Evolutionary conservation across 495 filamentous ascomycete genomes (phyloP).

Genomic region (Aspergillus carlsbadensis): DNA sequence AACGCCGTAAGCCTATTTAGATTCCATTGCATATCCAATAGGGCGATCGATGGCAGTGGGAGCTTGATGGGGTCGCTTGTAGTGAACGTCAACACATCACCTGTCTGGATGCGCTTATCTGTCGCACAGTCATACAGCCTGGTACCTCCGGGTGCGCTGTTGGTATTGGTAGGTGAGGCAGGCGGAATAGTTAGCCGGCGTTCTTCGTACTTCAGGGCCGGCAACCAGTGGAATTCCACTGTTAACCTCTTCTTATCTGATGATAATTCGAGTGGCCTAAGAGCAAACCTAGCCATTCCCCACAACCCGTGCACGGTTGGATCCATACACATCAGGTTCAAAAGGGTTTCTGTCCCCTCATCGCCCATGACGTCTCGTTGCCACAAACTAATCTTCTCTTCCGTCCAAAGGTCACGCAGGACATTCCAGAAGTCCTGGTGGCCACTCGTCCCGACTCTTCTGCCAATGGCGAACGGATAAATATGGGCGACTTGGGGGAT

Average conservation of each 20-base stretch:
- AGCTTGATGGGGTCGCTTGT: background rate
- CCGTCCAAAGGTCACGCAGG: background rate
- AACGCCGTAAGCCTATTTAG: background rate
- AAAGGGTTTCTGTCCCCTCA: background rate
- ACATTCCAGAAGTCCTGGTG: background rate
- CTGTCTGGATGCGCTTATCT: background rate
- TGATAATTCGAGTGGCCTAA: background rate
- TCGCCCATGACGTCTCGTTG: background rate
- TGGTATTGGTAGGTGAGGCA: background rate
- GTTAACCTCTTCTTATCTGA: background rate
- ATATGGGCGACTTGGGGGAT: background rate
- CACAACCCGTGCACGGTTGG: background rate
- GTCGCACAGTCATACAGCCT: background rate
- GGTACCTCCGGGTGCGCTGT: background rate
- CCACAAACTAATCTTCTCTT: background rate
- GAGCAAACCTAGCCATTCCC: background rate
- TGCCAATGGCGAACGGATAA: background rate
- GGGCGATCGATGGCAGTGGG: background rate
- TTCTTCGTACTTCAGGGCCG: too few species aligned
- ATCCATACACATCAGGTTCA: background rate
- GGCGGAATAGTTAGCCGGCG: background rate
- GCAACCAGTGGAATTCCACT: background rate
- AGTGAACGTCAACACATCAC: background rate
- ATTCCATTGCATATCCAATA: slow-evolving; percentile 7
- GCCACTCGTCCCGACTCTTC: background rate